Conservation (phyloP, 2,329 filamentous ascomycete genomes). For the Penicillium crustosum region DNA sequence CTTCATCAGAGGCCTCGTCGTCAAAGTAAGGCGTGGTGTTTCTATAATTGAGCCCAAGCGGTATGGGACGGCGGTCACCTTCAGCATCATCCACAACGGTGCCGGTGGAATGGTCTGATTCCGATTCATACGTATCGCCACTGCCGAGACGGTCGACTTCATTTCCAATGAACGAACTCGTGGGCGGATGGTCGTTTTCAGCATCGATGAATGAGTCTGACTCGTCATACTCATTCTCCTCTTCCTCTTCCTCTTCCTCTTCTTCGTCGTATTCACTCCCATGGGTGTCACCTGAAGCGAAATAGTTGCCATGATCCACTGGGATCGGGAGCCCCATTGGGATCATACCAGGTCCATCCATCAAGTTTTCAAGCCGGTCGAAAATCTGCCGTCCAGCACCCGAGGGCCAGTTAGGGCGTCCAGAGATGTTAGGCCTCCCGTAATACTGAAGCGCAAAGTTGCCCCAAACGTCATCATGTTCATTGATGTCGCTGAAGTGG, state of each 20-base stretch:
- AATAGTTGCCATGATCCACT: background rate
- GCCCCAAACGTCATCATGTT: conserved; percentile 20
- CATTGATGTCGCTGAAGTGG: conserved; percentile 30
- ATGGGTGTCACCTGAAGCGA: conserved; percentile 5
- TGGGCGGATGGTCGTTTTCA: conserved; percentile 19
- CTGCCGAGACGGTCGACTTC: background rate
- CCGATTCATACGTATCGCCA: conserved; percentile 21
- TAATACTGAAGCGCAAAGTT: conserved; percentile 4
- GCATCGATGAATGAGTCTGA: conserved; percentile 40
- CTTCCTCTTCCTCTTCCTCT: conserved; percentile 25
- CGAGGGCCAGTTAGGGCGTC: background rate
- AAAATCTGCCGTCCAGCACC: conserved; percentile 10
- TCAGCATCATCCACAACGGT: conserved; percentile 33
- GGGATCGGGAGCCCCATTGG: background rate
- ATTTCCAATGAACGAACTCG: conserved; percentile 1
- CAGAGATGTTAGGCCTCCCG: background rate
- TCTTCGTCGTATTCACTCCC: conserved; percentile 24
- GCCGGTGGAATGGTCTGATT: conserved; percentile 37
- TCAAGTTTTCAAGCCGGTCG: conserved; percentile 3
- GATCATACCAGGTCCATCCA: background rate
- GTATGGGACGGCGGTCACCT: conserved; percentile 1
- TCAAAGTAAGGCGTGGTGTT: conserved; percentile 5
- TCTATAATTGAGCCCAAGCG: conserved; percentile 9
- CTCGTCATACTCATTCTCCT: conserved; percentile 32
- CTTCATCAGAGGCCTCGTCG: conserved; percentile 11